Percentiles rank a stretch among this genome's conserved stretches.
Conservation (phyloP, 2,329 filamentous ascomycete genomes). For the Metarhizium guizhouense region DNA sequence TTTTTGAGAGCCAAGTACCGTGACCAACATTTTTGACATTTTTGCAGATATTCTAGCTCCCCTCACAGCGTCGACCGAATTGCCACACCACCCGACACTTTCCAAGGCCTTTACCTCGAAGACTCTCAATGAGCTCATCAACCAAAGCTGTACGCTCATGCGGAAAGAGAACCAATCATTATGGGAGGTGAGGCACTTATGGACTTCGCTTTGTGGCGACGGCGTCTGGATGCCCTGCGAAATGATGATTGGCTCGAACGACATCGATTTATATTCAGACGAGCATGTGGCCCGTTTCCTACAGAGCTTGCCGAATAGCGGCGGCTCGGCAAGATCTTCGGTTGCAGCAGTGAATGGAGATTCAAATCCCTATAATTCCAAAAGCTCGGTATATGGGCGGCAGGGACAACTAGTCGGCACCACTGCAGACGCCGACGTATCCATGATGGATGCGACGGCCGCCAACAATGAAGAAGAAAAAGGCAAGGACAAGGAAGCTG, state of each 20-base stretch:
- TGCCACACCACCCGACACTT: conserved; percentile 65
- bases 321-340: conserved; percentile 5
- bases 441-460: conserved; percentile 11
- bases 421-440: conserved; percentile 11
- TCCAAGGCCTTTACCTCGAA: conserved; percentile 67
- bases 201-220: conserved; percentile 68
- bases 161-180: conserved; percentile 66
- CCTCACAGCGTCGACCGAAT: conserved; percentile 63
- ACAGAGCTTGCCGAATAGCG: conserved; percentile 18
- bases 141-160: conserved; percentile 61
- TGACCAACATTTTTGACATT: conserved; percentile 21
- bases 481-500: neutral
- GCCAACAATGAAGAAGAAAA: conserved; percentile 1
- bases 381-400: neutral
- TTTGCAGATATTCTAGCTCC: conserved; percentile 61
- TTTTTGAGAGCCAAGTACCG: conserved; percentile 1
- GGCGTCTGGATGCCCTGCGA: conserved; percentile 57
- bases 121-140: conserved; percentile 61
- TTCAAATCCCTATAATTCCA: neutral
- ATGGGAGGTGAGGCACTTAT: conserved; percentile 65
- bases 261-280: conserved; percentile 45
- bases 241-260: conserved; percentile 46
- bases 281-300: conserved; percentile 32
- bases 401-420: neutral
- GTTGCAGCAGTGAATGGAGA: conserved; percentile 15